Evolutionary conservation across 108 stramenopile genomes (phyloP), one percentile per base, ranked within the genome.

Genomic region (Mediolabrus comicus): DNA sequence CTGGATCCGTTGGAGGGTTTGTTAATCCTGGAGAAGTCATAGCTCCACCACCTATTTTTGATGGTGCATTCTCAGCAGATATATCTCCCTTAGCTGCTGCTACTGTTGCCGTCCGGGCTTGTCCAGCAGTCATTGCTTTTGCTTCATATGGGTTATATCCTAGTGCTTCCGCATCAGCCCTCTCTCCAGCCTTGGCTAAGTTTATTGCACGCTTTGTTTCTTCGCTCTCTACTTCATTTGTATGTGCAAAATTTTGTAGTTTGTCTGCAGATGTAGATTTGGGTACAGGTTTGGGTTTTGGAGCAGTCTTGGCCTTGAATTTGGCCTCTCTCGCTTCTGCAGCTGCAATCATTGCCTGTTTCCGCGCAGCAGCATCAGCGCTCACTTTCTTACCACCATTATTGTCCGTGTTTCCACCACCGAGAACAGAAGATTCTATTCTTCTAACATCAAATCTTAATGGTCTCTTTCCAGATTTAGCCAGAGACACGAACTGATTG

Each of bases 81-180:
- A 93, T 79, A n/a, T 72, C 46, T 3, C 92, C 92, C 67, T 82
- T 78, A 29, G 80, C 72, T 25, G 70, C 59, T 1, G 82, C 74
- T 10, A 82, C 78, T 7, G 84, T 86, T 3, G 90, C 92, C 26
- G 72, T 86, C 53, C 88, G 62, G 16, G 92, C 92, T 65, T 94
- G 92, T 26, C 88, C 89, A 6, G 84, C 84, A 2, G 86, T 91
- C 54, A 83, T 78, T 41, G 77, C 81, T 11, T 74, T 74, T 0
- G 88, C 66, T 72, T 91, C 90, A 57, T 94, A 94, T 0, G 92
- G 92, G 77, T 94, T 94, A 65, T 94, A 94, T 49, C 92, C 92
- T 30, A 94, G 68, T 31, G 75, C 62, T 32, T 53, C 74, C 3
- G 86, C 90, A 32, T 79, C 49, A 28, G 67, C 36, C 46, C 59